phyloP scores from a whole-genome alignment of 306 rosid genomes.

The Trifolium dubium region DNA sequence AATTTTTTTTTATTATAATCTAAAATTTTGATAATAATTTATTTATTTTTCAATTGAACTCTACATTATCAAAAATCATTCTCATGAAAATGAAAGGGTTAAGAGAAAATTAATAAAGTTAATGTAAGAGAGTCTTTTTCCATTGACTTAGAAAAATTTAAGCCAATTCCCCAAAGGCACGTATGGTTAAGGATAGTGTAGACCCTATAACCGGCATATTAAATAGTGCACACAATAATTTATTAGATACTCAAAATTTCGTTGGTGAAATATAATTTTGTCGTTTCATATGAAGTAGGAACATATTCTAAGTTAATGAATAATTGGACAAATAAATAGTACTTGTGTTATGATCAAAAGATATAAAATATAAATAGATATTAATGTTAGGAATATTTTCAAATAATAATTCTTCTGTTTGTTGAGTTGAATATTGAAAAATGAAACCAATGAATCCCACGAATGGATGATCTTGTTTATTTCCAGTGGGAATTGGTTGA shows the following conservation, averaged over 20 bases:
- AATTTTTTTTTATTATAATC: no score
- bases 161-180: slow-evolving; percentile 40
- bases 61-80: no score
- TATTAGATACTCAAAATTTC: slow-evolving; percentile 18
- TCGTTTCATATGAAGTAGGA: slow-evolving; percentile 39
- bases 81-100: no score
- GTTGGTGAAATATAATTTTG: slow-evolving; percentile 31
- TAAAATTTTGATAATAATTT: no score
- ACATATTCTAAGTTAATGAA: slow-evolving; percentile 30
- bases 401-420: slow-evolving; percentile 24
- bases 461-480: slow-evolving; percentile 30
- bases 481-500: slow-evolving; percentile 39
- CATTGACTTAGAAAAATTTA: slow-evolving; percentile 33
- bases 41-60: no score
- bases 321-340: slow-evolving; percentile 39
- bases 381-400: neutral
- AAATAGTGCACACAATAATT: slow-evolving; percentile 31
- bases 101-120: no score
- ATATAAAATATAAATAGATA: neutral
- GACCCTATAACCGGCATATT: slow-evolving; percentile 37
- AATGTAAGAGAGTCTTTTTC: slow-evolving; percentile 29
- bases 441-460: slow-evolving; percentile 39
- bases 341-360: slow-evolving; percentile 17
- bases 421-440: slow-evolving; percentile 36
- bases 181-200: slow-evolving; percentile 26